Conservation (phyloP, 2,329 filamentous ascomycete species). For the Conoideocrella luteorostrata region DNA sequence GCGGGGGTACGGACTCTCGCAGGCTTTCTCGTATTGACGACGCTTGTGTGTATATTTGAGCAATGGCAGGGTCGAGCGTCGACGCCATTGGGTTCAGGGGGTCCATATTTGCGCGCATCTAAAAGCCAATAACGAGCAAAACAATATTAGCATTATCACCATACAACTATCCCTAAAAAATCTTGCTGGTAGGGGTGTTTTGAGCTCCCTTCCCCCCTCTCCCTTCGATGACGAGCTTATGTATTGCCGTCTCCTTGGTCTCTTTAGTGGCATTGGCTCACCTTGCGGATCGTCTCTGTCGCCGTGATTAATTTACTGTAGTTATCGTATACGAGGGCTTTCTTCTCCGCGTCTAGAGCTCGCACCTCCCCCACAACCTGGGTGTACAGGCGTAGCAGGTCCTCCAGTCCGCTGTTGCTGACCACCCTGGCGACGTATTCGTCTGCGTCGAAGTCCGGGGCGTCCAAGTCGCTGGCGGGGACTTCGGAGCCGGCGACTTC, state of each 20-base stretch:
- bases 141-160: not conserved
- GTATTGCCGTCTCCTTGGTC: no score
- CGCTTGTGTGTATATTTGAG: constrained; percentile 63
- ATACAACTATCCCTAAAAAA: no score
- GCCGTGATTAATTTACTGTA: constrained; percentile 96
- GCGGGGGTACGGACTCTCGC: constrained; percentile 39
- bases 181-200: no score
- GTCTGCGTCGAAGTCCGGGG: constrained; percentile 63
- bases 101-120: constrained; percentile 78
- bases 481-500: constrained; percentile 48
- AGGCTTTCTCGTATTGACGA: constrained; percentile 47
- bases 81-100: constrained; percentile 67
- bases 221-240: no score
- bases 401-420: constrained; percentile 56
- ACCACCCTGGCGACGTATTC: constrained; percentile 59
- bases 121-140: no score
- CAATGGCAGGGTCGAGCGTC: constrained; percentile 66
- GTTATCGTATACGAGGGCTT: constrained; percentile 96
- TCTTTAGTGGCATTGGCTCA: constrained; percentile 18
- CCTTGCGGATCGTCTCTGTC: constrained; percentile 87
- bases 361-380: constrained; percentile 73
- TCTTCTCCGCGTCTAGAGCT: constrained; percentile 90
- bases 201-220: no score
- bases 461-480: constrained; percentile 66
- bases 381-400: constrained; percentile 64